phyloP scores from a whole-genome alignment of 2,329 filamentous ascomycete species.

The Mollisia scopiformis region DNA sequence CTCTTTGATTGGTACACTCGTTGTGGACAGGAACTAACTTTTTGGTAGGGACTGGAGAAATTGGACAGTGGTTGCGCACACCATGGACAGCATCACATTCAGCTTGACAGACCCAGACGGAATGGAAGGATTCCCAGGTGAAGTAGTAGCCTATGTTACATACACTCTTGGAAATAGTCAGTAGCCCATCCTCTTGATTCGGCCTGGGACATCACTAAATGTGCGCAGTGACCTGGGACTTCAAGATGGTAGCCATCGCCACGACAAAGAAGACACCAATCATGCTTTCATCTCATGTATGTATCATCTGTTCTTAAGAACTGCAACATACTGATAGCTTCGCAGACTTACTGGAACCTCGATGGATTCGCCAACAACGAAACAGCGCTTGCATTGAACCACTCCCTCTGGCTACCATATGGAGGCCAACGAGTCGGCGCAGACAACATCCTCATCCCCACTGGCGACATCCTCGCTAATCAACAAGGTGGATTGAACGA shows the following conservation, averaged over 20 bases:
- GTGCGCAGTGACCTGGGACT: slow-evolving; percentile 52
- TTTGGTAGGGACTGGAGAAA: slow-evolving; percentile 65
- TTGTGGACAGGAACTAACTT: no score
- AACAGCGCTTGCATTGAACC: slow-evolving; percentile 67
- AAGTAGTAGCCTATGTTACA: slow-evolving; percentile 74
- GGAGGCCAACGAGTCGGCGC: slow-evolving; percentile 69
- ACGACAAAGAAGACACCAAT: slow-evolving; percentile 79
- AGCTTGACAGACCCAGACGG: slow-evolving; percentile 73
- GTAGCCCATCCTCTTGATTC: slow-evolving; percentile 23
- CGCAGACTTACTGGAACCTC: slow-evolving; percentile 80
- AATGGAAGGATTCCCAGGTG: slow-evolving; percentile 77
- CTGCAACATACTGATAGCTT: slow-evolving; percentile 25
- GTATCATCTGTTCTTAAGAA: slow-evolving; percentile 5
- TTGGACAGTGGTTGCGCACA: slow-evolving; percentile 75
- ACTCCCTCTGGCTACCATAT: slow-evolving; percentile 75
- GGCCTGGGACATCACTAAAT: slow-evolving; percentile 73
- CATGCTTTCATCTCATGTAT: slow-evolving; percentile 70
- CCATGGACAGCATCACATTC: slow-evolving; percentile 70
- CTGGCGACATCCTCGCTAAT: slow-evolving; percentile 75
- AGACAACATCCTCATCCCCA: slow-evolving; percentile 75
- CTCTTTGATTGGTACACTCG: not conserved
- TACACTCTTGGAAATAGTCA: slow-evolving; percentile 64
- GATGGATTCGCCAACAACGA: slow-evolving; percentile 78
- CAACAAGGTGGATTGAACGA: slow-evolving; percentile 70
- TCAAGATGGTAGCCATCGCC: slow-evolving; percentile 72